These are phyloP conservation scores for Mycena leptocephala DNA, from an alignment of 768 basidiomycete species.

Conservation along the genomic window DNA sequence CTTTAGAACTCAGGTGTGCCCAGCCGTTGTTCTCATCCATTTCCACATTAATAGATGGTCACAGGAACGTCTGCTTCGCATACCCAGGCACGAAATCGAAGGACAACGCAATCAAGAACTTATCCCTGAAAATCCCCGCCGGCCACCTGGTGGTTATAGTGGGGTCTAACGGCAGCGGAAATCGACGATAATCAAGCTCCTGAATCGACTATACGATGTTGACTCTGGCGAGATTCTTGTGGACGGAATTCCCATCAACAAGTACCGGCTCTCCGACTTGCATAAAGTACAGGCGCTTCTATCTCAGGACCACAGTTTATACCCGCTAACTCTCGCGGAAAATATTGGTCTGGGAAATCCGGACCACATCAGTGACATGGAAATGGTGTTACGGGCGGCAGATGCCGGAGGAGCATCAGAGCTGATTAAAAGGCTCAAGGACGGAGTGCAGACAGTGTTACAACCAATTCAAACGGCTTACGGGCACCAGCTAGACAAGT, in stretches of 20 bases:
- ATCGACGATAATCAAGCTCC: conserved; percentile 50
- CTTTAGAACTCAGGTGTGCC: conserved; percentile 22
- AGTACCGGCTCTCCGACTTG: conserved; percentile 47
- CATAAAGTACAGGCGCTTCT: conserved; percentile 52
- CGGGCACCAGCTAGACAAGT: conserved; percentile 1
- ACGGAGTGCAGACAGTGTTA: conserved; percentile 6
- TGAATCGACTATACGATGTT: conserved; percentile 50
- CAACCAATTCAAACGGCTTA: neutral
- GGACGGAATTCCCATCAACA: conserved; percentile 50
- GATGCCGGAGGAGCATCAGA: conserved; percentile 13
- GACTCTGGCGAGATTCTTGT: conserved; percentile 47
- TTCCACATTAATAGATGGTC: neutral
- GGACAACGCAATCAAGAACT: conserved; percentile 34
- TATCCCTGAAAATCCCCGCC: conserved; percentile 46
- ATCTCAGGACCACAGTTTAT: conserved; percentile 54
- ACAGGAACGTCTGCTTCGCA: conserved; percentile 55
- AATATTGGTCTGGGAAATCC: conserved; percentile 54
- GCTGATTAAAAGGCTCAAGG: conserved; percentile 11
- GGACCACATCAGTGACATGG: neutral
- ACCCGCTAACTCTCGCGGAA: conserved; percentile 54
- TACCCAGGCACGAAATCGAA: conserved; percentile 47
- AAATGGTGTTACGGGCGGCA: neutral
- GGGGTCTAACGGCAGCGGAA: conserved; percentile 55
- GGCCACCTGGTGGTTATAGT: conserved; percentile 52
- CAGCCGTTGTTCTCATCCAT: neutral